Evolutionary conservation across 164 flowering plant species (phyloP).

Genomic region (Cinnamomum micranthum): DNA sequence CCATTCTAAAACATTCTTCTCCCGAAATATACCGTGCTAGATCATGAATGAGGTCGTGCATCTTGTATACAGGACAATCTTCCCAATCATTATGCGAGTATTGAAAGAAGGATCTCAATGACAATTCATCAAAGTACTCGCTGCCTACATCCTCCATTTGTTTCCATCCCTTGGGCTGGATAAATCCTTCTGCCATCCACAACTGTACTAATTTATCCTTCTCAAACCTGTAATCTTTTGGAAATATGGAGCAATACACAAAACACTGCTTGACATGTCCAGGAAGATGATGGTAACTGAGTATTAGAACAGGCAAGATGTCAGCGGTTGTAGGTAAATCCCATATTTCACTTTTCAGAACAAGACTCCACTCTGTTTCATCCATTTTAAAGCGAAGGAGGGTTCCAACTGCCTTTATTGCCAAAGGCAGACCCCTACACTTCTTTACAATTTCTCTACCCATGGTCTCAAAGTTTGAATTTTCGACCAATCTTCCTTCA

Average conservation of each 20-base stretch:
- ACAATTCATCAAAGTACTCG: constrained; percentile 14
- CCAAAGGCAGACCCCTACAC: constrained; percentile 11
- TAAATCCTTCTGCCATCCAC: constrained; percentile 19
- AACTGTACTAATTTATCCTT: constrained; percentile 10
- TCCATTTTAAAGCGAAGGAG: background rate
- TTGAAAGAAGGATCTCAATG: constrained; percentile 16
- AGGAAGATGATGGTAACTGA: constrained; percentile 19
- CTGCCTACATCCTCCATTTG: constrained; percentile 9
- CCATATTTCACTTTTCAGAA: constrained; percentile 11
- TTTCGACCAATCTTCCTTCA: background rate
- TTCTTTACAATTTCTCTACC: constrained; percentile 7
- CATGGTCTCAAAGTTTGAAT: background rate
- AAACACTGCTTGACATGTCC: constrained; percentile 16
- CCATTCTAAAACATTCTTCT: constrained; percentile 10
- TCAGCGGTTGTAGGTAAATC: background rate
- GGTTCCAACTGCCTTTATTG: constrained; percentile 2
- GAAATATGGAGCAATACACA: constrained; percentile 23
- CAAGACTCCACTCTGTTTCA: constrained; percentile 1
- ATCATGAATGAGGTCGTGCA: constrained; percentile 16
- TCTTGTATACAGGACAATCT: background rate
- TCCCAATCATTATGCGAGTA: background rate
- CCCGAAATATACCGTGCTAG: constrained; percentile 4
- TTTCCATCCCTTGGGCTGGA: background rate
- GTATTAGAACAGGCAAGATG: constrained; percentile 14
- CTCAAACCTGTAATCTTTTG: constrained; percentile 11